Percentiles rank a stretch among this genome's conserved stretches.
Evolutionary conservation across 106 monocot species (phyloP).

Genomic region (Phalaenopsis aphrodite): DNA sequence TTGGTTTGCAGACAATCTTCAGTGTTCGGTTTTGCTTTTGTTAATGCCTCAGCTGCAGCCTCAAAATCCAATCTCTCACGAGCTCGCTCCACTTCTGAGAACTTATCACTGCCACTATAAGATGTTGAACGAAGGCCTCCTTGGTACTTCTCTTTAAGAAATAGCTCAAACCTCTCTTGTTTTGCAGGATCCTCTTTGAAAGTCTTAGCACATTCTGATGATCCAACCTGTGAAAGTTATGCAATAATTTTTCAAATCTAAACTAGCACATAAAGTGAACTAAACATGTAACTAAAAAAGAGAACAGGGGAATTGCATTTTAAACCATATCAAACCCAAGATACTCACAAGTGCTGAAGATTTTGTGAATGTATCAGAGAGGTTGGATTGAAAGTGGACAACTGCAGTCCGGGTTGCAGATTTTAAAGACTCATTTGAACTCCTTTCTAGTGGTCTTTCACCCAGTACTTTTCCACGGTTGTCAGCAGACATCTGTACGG

Average conservation of each 20-base stretch:
- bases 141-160: conserved; percentile 90
- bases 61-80: conserved; percentile 92
- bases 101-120: conserved; percentile 17
- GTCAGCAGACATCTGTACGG: conserved; percentile 58
- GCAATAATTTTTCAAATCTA: background rate
- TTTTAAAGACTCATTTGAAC: conserved; percentile 12
- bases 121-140: conserved; percentile 68
- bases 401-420: conserved; percentile 21
- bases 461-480: conserved; percentile 76
- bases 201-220: conserved; percentile 56
- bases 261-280: background rate
- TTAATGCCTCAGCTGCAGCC: conserved; percentile 65
- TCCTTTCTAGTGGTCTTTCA: conserved; percentile 70
- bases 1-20: conserved; percentile 14
- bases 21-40: conserved; percentile 33
- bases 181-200: conserved; percentile 86
- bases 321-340: background rate
- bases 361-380: conserved; percentile 63
- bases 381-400: conserved; percentile 60
- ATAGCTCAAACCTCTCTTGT: conserved; percentile 91
- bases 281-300: too few relatives aligned
- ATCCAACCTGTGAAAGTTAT: conserved; percentile 25
- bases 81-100: conserved; percentile 78
- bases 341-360: conserved; percentile 67
- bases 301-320: too few relatives aligned